A percentile compares a stretch with the other conserved stretches of the same genome.
Evolutionary conservation across 2,329 filamentous ascomycete genomes (phyloP).

Genomic region (Claviceps arundinis): DNA sequence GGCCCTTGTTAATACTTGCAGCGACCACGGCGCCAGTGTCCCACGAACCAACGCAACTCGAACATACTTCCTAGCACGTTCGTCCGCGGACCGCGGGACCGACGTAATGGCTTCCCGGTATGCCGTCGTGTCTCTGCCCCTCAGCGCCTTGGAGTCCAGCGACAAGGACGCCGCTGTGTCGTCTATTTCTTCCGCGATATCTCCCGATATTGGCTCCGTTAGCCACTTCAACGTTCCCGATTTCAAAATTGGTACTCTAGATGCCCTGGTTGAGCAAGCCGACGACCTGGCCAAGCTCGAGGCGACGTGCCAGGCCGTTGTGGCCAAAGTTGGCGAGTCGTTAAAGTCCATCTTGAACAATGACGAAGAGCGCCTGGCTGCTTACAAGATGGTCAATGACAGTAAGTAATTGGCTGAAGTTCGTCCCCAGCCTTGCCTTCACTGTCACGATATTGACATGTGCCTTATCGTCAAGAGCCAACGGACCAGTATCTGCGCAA

Average conservation of each 20-base stretch:
- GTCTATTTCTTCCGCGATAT: conserved; percentile 58
- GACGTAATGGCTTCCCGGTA: conserved; percentile 48
- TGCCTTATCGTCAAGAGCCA: conserved; percentile 49
- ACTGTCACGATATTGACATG: not conserved
- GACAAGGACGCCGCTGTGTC: conserved; percentile 71
- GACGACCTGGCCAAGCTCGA: conserved; percentile 90
- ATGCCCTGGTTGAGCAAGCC: conserved; percentile 89
- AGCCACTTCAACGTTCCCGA: conserved; percentile 72
- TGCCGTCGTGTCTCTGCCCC: conserved; percentile 79
- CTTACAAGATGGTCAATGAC: conserved; percentile 90
- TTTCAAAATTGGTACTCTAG: conserved; percentile 95
- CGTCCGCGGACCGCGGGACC: not conserved
- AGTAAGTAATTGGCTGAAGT: conserved; percentile 42
- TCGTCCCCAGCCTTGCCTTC: conserved; percentile 11
- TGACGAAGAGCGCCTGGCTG: conserved; percentile 66
- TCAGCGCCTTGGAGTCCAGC: conserved; percentile 69
- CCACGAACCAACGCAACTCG: not conserved
- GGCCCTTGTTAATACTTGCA: not conserved
- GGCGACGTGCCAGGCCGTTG: conserved; percentile 62
- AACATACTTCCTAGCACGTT: not conserved
- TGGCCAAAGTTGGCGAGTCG: conserved; percentile 78
- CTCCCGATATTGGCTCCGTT: conserved; percentile 61
- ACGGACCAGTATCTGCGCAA: conserved; percentile 81
- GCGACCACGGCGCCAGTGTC: not conserved
- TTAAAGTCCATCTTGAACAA: conserved; percentile 71